Evolutionary conservation across 2,329 filamentous ascomycete genomes (phyloP).

Genomic region (Alternaria solani): DNA sequence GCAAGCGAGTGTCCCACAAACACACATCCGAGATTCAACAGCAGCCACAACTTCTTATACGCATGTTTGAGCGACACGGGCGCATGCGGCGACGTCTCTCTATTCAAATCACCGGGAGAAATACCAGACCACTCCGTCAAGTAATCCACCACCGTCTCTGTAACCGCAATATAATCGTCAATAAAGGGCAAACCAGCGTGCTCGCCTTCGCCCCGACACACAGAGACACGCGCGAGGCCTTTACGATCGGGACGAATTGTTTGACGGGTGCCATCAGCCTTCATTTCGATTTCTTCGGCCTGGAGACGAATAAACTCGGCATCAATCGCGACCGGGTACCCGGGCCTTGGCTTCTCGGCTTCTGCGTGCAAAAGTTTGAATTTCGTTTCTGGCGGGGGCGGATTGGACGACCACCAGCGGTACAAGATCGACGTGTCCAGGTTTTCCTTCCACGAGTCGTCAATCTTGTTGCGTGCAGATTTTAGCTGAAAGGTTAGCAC

Average conservation of each 20-base stretch:
- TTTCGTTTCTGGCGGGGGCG: conserved; percentile 58
- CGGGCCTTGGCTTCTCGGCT: conserved; percentile 72
- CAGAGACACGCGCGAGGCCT: conserved; percentile 90
- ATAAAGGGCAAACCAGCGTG: conserved; percentile 88
- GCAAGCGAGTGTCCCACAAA: conserved; percentile 94
- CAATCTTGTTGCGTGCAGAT: conserved; percentile 79
- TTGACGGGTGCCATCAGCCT: conserved; percentile 89
- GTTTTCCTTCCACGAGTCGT: conserved; percentile 83
- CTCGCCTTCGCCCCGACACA: conserved; percentile 80
- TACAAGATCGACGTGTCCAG: conserved; percentile 88
- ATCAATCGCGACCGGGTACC: conserved; percentile 86
- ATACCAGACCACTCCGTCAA: conserved; percentile 95
- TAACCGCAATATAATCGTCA: conserved; percentile 94
- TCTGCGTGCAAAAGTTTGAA: conserved; percentile 66
- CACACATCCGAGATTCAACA: conserved; percentile 91
- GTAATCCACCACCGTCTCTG: conserved; percentile 93
- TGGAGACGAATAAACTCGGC: conserved; percentile 96
- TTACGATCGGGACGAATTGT: conserved; percentile 91
- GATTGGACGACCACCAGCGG: conserved; percentile 66
- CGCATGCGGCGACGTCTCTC: conserved; percentile 78
- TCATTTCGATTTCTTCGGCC: conserved; percentile 94
- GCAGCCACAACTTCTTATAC: conserved; percentile 97
- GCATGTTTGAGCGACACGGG: conserved; percentile 87
- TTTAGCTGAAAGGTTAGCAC: conserved; percentile 88
- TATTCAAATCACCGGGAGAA: conserved; percentile 82